Evolutionary conservation across 2,329 filamentous ascomycete genomes (phyloP).

Genomic region (Curvularia verruculosa): DNA sequence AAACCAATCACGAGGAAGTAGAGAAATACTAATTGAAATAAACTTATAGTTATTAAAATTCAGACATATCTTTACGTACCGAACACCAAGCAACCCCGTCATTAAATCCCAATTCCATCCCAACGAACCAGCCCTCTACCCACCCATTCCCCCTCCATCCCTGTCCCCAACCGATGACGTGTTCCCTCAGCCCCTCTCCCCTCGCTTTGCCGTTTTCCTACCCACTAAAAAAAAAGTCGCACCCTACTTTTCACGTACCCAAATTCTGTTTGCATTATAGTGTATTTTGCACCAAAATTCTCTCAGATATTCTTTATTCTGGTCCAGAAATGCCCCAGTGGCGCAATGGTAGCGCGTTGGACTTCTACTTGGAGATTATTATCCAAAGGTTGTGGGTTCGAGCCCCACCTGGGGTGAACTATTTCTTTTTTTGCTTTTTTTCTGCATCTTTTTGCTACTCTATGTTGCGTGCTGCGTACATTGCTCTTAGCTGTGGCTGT

Average conservation of each 20-base stretch:
- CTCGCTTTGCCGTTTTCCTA: too few relatives aligned
- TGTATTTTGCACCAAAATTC: conserved; percentile 2
- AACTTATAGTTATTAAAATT: too few relatives aligned
- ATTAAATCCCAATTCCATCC: too few relatives aligned
- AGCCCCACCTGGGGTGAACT: conserved; percentile 41
- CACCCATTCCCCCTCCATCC: not conserved
- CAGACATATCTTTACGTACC: too few relatives aligned
- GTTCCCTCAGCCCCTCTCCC: not conserved
- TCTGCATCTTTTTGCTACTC: not conserved
- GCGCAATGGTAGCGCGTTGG: conserved; percentile 46
- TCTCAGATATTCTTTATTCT: conserved; percentile 32
- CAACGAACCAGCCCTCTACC: too few relatives aligned
- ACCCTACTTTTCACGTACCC: not conserved
- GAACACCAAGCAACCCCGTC: too few relatives aligned
- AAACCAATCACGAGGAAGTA: too few relatives aligned
- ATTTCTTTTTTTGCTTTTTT: conserved; percentile 21
- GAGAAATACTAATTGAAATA: too few relatives aligned
- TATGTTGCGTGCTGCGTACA: too few relatives aligned
- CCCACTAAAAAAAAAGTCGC: too few relatives aligned
- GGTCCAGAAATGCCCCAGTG: conserved; percentile 31
- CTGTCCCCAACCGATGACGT: conserved; percentile 5
- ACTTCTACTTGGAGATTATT: conserved; percentile 32
- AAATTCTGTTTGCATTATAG: not conserved
- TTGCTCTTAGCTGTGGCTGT: too few relatives aligned
- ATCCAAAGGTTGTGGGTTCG: conserved; percentile 46